Percentiles rank a stretch among this genome's conserved stretches.
phyloP scores from a whole-genome alignment of 179 eudicot species.

The Camellia oleifera region DNA sequence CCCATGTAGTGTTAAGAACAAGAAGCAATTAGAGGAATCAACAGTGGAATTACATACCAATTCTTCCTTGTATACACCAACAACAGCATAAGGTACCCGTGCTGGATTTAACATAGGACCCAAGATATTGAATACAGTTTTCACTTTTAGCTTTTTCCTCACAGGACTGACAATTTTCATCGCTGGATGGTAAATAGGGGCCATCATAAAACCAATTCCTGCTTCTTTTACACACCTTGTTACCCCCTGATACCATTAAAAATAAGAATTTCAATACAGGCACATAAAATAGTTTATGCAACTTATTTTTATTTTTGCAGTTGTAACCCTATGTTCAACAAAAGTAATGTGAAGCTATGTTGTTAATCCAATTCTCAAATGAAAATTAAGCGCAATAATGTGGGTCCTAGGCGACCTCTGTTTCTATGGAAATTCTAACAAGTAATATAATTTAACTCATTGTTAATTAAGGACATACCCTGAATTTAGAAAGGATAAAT shows the following conservation, averaged over 20 bases:
- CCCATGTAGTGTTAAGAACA: neutral
- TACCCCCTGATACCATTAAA: constrained; percentile 49
- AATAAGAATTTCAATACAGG: neutral
- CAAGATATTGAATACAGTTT: constrained; percentile 89
- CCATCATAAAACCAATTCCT: constrained; percentile 97
- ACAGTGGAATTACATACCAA: constrained; percentile 41
- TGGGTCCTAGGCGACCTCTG: neutral
- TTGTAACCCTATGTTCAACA: neutral
- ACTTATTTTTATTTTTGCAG: neutral
- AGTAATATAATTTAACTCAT: neutral
- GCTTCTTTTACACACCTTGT: constrained; percentile 67
- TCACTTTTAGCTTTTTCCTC: constrained; percentile 79
- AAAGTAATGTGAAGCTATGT: neutral
- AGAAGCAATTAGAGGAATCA: neutral
- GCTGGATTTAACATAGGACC: constrained; percentile 99
- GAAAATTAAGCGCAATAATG: neutral
- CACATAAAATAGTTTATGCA: neutral
- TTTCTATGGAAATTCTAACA: neutral
- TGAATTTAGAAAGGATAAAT: neutral
- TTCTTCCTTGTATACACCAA: constrained; percentile 89
- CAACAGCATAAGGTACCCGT: constrained; percentile 86
- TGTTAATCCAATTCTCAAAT: too few species aligned
- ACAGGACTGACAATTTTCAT: constrained; percentile 92
- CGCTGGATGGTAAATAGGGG: constrained; percentile 91
- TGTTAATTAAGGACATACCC: neutral